Evolutionary conservation across 2,329 filamentous ascomycete genomes (phyloP), one percentile per base, ranked within the genome.

Genomic region (Karstenula rhodostoma): DNA sequence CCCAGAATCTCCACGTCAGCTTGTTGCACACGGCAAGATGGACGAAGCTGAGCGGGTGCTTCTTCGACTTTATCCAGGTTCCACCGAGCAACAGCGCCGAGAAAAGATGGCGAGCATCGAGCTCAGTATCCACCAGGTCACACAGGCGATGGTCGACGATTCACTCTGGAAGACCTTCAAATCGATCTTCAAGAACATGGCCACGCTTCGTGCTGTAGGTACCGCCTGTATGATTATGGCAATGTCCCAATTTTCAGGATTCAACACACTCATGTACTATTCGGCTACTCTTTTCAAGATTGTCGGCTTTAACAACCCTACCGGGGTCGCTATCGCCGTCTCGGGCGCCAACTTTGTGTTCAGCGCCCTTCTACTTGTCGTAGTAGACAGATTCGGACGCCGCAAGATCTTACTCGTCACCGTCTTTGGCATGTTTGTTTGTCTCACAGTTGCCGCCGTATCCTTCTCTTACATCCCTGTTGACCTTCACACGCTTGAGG

Each of bases 221-320:
- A 72, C 66, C 23, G 77, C 77, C 25, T 78, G 77, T 55, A 69
- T 70, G 4, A 71, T 78, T 59, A 77, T 77, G 75, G 74, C 71
- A n/a, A 72, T 78, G 50, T 72, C 69, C 7, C 74, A 78, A 42
- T 66, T 78, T 6, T 68, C 66, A 25, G 76, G 77, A 17, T 78
- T 78, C 70, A 96, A 96, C 78, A 93, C 91, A 12, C 83, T 97
- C 32, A 96, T 96, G 92, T 96, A 96, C 78, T 96, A 78, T 60
- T 70, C 67, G 12, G 70, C 72, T 2, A 78, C 75, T 0, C 69
- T 79, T 9, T 79, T 79, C 65, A 76, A 73, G 33, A 84, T 93
- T 33, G 85, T 96, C 0, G 90, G 90, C 0, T 96, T 96, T 74
- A 84, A 85, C 44, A 90, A 88, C 57, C 92, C 93, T 5, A 95